Evolutionary conservation across 108 stramenopile genomes (phyloP), one percentile per base, ranked within the genome.

Genomic region (Licmophora abbreviata): DNA sequence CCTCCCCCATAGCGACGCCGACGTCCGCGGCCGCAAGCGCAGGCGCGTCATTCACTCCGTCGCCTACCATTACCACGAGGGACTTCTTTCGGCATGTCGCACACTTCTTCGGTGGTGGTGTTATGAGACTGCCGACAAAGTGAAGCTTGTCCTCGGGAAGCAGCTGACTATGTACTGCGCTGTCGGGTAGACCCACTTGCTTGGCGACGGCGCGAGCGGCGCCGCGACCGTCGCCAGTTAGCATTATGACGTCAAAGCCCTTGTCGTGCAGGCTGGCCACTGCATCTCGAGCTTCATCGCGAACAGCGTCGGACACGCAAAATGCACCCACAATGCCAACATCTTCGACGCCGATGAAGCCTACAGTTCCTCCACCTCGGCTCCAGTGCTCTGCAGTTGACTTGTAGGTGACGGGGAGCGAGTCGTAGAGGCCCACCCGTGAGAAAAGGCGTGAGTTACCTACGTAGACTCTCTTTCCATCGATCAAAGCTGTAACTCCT

Each of bases 1-100:
- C 99, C 30, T 77, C 72, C 6, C 97, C 97, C 96, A 99, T 97
- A 7, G 97, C 94, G 20, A 96, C 90, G 1, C 96, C 96, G n/a
- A 98, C 74, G 72, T 98, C 96, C 18, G 94, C 90, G 2, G 73
- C 73, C 37, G 83, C 74, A 9, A 99, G 72, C 1, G 96, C 93
- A 21, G 95, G 90, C 6, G 92, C 94, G 61, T 97, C 97, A 69
- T 97, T 97, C 0, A 99, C 95, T 17, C 97, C 96, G 51, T 97
- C 95, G 9, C 97, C 97, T 23, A 85, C 76, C 81, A 91, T 44
- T 11, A 67, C 25, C 18, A 69, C 42, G 17, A 66, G 17, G n/a
- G 41, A 37, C 24, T 61, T 44, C 38, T 18, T 12, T 36, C 33
- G 8, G 25, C 43, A 48, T 68, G 31, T 23, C 46, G 51, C 35